These are phyloP conservation scores for Debaryomyces singareniensis DNA, from an alignment of 1,139 yeast species.

Conservation along the genomic window DNA sequence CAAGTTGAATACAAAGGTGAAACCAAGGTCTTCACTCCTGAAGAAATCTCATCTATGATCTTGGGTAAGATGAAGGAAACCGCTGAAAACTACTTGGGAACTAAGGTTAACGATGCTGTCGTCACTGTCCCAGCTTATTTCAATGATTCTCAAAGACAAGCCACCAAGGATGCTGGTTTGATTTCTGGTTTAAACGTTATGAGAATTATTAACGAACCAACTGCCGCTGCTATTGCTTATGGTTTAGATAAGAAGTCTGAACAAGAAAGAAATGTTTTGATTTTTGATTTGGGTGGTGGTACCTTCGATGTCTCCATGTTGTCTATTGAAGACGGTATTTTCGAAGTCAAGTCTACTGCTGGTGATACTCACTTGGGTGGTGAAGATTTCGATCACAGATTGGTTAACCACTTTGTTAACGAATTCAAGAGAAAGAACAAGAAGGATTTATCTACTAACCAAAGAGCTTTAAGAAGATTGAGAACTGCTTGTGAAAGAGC, in stretches of 20 bases:
- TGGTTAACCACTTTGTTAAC: slow-evolving; percentile 74
- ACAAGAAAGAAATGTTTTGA: slow-evolving; percentile 65
- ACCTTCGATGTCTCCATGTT: slow-evolving; percentile 59
- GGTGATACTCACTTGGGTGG: slow-evolving; percentile 99
- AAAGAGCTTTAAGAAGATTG: slow-evolving; percentile 95
- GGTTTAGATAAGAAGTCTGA: slow-evolving; percentile 59
- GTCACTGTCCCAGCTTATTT: slow-evolving; percentile 47
- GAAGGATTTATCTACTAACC: slow-evolving; percentile 82
- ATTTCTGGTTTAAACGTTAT: slow-evolving; percentile 45
- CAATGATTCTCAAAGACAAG: slow-evolving; percentile 47
- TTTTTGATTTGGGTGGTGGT: slow-evolving; percentile 49
- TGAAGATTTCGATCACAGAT: slow-evolving; percentile 56
- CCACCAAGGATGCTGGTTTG: slow-evolving; percentile 45
- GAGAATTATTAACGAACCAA: slow-evolving; percentile 46
- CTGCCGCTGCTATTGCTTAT: slow-evolving; percentile 47
- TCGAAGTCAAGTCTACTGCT: slow-evolving; percentile 96
- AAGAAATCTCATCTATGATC: slow-evolving; percentile 95
- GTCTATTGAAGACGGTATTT: slow-evolving; percentile 93
- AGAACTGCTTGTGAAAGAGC: slow-evolving; percentile 99
- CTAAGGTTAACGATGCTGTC: slow-evolving; percentile 39
- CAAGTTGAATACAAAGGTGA: slow-evolving; percentile 94
- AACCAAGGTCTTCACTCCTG: slow-evolving; percentile 92
- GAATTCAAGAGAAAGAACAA: slow-evolving; percentile 97
- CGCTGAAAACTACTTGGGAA: slow-evolving; percentile 40
- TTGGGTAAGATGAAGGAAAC: slow-evolving; percentile 59